phyloP scores from a whole-genome alignment of 2,329 filamentous ascomycete genomes.

The Didymella pomorum region DNA sequence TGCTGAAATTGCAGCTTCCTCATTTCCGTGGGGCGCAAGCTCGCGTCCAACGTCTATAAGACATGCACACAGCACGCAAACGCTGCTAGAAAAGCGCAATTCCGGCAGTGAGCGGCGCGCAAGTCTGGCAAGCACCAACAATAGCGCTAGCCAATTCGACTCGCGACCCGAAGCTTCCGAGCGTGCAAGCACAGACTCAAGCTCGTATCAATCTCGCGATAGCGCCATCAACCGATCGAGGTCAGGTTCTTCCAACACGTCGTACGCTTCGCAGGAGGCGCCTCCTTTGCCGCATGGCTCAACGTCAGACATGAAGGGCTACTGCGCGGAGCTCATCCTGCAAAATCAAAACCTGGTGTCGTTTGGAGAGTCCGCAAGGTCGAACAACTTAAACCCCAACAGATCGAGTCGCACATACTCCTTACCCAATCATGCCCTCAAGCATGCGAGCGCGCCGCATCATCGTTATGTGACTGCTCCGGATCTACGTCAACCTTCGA shows the following conservation, averaged over 20 bases:
- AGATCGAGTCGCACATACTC: conserved; percentile 15
- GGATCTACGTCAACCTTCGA: conserved; percentile 13
- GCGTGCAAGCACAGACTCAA: conserved; percentile 23
- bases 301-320: conserved; percentile 6
- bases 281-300: conserved; percentile 19
- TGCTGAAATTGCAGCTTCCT: conserved; percentile 18
- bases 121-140: conserved; percentile 13
- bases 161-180: conserved; percentile 18
- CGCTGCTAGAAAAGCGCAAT: conserved; percentile 25
- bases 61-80: conserved; percentile 27
- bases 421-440: neutral
- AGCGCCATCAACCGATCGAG: conserved; percentile 20
- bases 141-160: conserved; percentile 7
- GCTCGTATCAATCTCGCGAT: conserved; percentile 24
- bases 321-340: conserved; percentile 14
- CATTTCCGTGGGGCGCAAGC: conserved; percentile 11
- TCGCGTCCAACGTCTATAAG: conserved; percentile 17
- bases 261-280: conserved; percentile 14
- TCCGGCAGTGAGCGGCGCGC: conserved; percentile 20
- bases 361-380: conserved; percentile 20
- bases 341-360: conserved; percentile 16
- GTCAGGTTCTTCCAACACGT: conserved; percentile 25
- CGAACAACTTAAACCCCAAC: conserved; percentile 6
- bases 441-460: conserved; percentile 3
- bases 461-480: conserved; percentile 8